A percentile compares a stretch with the other conserved stretches of the same genome.
phyloP scores from a whole-genome alignment of 176 grass and related monocot genomes.

The Microstegium vimineum region DNA sequence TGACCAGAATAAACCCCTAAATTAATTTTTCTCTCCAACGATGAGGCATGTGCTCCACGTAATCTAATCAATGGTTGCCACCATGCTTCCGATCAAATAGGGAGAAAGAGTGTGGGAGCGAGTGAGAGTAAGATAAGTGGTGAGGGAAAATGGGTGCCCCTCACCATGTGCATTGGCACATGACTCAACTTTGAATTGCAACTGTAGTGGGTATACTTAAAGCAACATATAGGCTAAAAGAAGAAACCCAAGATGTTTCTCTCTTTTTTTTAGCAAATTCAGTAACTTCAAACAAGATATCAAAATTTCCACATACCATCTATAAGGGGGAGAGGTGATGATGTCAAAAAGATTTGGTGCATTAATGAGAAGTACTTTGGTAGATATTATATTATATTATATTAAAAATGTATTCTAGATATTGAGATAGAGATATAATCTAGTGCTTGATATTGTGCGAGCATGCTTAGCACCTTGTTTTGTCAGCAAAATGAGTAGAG shows the following conservation, averaged over 20 bases:
- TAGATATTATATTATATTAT: neutral
- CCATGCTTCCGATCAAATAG: neutral
- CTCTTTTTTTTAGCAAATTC: neutral
- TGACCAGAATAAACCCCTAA: neutral
- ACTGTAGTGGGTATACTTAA: neutral
- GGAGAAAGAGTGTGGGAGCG: neutral
- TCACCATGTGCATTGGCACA: neutral
- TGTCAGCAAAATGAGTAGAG: too few relatives aligned
- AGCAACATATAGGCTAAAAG: neutral
- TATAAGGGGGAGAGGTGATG: neutral
- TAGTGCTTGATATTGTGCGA: too few relatives aligned
- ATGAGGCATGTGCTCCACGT: neutral
- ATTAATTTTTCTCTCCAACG: neutral
- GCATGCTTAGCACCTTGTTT: too few relatives aligned
- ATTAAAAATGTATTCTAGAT: neutral
- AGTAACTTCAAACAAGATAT: neutral
- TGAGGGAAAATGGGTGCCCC: neutral
- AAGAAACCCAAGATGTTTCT: neutral
- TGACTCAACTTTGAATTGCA: neutral
- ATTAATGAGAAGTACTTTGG: too few relatives aligned
- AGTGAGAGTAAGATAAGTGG: neutral
- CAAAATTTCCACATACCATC: neutral
- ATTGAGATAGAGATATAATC: too few relatives aligned
- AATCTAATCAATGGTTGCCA: neutral
- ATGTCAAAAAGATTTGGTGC: too few relatives aligned